These are phyloP conservation scores for Venustampulla echinocandica DNA, from an alignment of 495 filamentous ascomycete genomes.

Conservation along the genomic window DNA sequence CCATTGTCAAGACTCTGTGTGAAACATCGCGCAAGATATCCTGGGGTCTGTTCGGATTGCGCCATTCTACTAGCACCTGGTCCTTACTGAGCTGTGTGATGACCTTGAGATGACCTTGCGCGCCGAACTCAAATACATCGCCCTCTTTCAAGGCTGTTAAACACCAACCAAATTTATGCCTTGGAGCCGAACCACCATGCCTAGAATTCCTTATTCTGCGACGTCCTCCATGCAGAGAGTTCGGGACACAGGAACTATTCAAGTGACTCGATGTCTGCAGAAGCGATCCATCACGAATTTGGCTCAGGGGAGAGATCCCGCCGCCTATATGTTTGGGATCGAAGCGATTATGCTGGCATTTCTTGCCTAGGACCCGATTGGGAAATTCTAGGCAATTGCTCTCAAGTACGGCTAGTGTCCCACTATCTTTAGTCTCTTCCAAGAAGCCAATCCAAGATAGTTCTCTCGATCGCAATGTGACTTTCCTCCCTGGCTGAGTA, in stretches of 20 bases:
- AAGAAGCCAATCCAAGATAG: constrained; percentile 5
- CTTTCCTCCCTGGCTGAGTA: neutral
- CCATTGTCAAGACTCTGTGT: too few relatives aligned
- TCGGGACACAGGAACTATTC: neutral
- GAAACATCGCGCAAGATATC: too few relatives aligned
- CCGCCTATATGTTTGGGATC: neutral
- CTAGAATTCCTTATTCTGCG: neutral
- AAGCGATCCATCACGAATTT: neutral
- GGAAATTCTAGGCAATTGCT: neutral
- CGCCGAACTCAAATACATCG: neutral
- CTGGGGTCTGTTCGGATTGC: too few relatives aligned
- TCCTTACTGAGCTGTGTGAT: neutral
- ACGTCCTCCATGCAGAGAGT: neutral
- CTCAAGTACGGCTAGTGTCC: constrained; percentile 3
- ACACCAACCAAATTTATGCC: neutral
- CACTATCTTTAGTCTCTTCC: constrained; percentile 1
- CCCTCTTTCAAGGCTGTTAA: neutral
- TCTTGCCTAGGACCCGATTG: neutral
- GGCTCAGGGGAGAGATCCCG: neutral
- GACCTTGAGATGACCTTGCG: neutral
- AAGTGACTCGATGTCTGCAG: neutral
- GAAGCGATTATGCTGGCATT: neutral
- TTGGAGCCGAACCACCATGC: neutral
- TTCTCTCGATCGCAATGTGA: neutral
- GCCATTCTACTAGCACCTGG: constrained; percentile 1